Conservation (phyloP, 73 alveolate species). For the Effrenium voratum region DNA sequence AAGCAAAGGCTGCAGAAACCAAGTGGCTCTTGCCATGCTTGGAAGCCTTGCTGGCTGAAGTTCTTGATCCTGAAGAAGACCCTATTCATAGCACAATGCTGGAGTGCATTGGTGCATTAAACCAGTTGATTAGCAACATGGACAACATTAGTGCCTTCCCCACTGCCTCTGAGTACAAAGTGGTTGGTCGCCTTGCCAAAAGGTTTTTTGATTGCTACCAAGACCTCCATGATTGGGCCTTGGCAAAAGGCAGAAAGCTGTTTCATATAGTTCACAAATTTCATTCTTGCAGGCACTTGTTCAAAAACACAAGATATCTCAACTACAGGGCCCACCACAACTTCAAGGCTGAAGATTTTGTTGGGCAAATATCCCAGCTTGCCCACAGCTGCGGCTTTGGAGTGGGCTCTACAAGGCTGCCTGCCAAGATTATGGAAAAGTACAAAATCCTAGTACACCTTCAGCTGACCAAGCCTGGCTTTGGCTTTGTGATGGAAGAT, state of each 20-base stretch:
- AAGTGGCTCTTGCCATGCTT: neutral
- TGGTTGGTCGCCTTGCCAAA: neutral
- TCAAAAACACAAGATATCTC: neutral
- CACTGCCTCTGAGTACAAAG: neutral
- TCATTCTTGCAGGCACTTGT: neutral
- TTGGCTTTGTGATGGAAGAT: neutral
- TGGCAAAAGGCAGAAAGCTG: neutral
- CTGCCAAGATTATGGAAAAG: neutral
- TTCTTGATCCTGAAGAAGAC: neutral
- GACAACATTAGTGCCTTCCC: neutral
- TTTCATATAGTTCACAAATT: neutral
- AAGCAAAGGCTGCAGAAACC: neutral
- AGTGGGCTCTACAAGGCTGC: neutral
- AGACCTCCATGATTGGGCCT: constrained; percentile 19
- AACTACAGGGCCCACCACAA: neutral
- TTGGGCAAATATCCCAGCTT: neutral
- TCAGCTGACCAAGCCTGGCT: neutral
- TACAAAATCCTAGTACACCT: neutral
- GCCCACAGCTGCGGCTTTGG: constrained; percentile 40
- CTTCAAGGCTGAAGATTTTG: constrained; percentile 39
- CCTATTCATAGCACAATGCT: neutral
- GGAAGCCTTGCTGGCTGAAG: neutral
- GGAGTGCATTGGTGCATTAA: neutral
- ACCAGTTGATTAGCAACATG: neutral
- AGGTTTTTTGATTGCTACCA: neutral